phyloP scores from a whole-genome alignment of 2,329 filamentous ascomycete genomes.

The Fonsecaea pedrosoi region DNA sequence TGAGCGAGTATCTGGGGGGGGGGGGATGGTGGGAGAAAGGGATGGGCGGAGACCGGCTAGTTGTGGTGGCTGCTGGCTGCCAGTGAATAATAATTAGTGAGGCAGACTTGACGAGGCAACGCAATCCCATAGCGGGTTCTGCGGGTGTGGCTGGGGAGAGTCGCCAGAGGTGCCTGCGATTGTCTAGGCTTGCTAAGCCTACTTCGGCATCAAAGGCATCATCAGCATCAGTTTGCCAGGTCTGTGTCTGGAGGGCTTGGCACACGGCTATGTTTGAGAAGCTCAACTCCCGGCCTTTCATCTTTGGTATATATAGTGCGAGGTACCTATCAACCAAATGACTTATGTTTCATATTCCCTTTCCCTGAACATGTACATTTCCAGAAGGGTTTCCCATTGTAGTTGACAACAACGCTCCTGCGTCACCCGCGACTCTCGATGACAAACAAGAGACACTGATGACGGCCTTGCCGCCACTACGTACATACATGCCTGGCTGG shows the following conservation, averaged over 20 bases:
- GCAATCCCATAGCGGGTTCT: not conserved
- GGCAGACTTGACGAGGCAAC: constrained; percentile 5
- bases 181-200: not conserved
- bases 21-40: not conserved
- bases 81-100: not conserved
- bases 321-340: too few species aligned
- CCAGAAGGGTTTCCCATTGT: not conserved
- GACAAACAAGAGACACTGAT: not conserved
- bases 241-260: not conserved
- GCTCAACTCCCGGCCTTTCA: not conserved
- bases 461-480: not conserved
- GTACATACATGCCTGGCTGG: not conserved
- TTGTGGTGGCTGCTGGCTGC: not conserved
- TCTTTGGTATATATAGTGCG: not conserved
- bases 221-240: not conserved
- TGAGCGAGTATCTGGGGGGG: constrained; percentile 5
- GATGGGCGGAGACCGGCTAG: not conserved
- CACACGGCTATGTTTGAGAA: not conserved
- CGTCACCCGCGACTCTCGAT: not conserved
- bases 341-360: too few species aligned
- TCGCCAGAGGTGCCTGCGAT: not conserved
- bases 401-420: not conserved
- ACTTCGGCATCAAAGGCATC: not conserved
- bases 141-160: constrained; percentile 4
- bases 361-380: too few species aligned